These are phyloP conservation scores for Sporothrix brasiliensis DNA, from an alignment of 2,329 filamentous ascomycete genomes.

Conservation along the genomic window DNA sequence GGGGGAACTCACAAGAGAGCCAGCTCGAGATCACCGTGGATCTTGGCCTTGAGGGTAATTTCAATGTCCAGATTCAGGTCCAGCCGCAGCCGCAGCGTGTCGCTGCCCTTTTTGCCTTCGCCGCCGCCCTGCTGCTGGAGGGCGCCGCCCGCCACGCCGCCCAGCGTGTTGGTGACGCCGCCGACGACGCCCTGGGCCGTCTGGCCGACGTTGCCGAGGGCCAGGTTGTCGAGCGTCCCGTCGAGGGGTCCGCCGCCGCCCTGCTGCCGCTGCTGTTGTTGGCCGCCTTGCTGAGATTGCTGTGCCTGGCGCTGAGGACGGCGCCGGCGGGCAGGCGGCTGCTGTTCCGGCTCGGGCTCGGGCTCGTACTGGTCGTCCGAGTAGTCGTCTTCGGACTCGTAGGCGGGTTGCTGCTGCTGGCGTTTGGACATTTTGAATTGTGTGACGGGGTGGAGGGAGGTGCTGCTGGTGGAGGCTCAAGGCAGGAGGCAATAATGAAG, in stretches of 20 bases:
- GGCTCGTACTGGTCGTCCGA: slow-evolving; percentile 40
- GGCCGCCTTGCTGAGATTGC: slow-evolving; percentile 38
- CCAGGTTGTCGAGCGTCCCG: slow-evolving; percentile 38
- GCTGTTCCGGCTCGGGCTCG: slow-evolving; percentile 32
- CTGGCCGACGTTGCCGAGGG: slow-evolving; percentile 45
- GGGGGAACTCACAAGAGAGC: slow-evolving; percentile 60
- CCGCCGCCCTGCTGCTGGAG: slow-evolving; percentile 39
- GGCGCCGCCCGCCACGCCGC: slow-evolving; percentile 46
- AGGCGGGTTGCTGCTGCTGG: slow-evolving; percentile 38
- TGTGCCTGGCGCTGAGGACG: slow-evolving; percentile 33
- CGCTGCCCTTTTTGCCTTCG: slow-evolving; percentile 52
- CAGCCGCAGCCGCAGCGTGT: slow-evolving; percentile 72
- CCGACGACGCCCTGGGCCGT: slow-evolving; percentile 46
- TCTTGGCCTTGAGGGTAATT: slow-evolving; percentile 82
- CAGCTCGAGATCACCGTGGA: slow-evolving; percentile 80
- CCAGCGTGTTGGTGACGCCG: slow-evolving; percentile 49
- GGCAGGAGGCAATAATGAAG: not conserved
- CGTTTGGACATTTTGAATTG: slow-evolving; percentile 37
- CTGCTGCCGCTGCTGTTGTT: slow-evolving; percentile 40
- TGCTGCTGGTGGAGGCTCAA: not conserved
- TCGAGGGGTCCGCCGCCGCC: slow-evolving; percentile 41
- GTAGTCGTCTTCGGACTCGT: slow-evolving; percentile 45
- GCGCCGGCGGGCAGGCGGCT: slow-evolving; percentile 36
- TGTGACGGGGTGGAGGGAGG: not conserved
- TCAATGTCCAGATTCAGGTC: slow-evolving; percentile 79